Conservation (phyloP, 352 stramenopile species). For the Phytophthora fragariae region DNA sequence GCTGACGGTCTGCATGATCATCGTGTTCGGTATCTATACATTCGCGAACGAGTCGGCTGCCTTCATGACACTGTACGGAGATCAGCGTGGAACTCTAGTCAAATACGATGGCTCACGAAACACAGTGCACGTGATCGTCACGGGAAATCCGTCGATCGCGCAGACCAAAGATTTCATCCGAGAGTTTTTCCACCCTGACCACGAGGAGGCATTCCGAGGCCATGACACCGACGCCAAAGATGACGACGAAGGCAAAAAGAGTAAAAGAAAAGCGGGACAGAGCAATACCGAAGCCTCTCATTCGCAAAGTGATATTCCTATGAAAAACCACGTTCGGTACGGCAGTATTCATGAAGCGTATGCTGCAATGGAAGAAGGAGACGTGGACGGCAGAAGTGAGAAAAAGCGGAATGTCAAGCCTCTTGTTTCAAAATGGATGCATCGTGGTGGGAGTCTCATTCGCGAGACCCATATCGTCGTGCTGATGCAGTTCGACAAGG, state of each 20-base stretch:
- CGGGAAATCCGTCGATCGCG: conserved; percentile 76
- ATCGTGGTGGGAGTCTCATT: conserved; percentile 55
- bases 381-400: conserved; percentile 11
- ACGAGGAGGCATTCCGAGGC: conserved; percentile 57
- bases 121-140: conserved; percentile 87
- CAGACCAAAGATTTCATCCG: conserved; percentile 90
- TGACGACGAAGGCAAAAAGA: conserved; percentile 24
- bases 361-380: conserved; percentile 42
- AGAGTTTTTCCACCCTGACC: conserved; percentile 90
- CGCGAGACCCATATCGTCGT: conserved; percentile 85
- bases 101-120: conserved; percentile 76
- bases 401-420: conserved; percentile 29
- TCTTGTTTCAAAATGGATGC: conserved; percentile 58
- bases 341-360: conserved; percentile 41
- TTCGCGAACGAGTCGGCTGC: conserved; percentile 87
- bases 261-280: not conserved
- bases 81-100: conserved; percentile 60
- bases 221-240: conserved; percentile 25
- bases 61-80: conserved; percentile 80
- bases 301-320: conserved; percentile 16
- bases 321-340: conserved; percentile 35
- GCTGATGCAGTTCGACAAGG: conserved; percentile 77
- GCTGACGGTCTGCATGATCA: conserved; percentile 81
- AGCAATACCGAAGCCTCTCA: conserved; percentile 20
- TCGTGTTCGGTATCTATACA: conserved; percentile 89